Conservation (phyloP, 768 basidiomycete genomes). For the Fomitopsis serialis region DNA sequence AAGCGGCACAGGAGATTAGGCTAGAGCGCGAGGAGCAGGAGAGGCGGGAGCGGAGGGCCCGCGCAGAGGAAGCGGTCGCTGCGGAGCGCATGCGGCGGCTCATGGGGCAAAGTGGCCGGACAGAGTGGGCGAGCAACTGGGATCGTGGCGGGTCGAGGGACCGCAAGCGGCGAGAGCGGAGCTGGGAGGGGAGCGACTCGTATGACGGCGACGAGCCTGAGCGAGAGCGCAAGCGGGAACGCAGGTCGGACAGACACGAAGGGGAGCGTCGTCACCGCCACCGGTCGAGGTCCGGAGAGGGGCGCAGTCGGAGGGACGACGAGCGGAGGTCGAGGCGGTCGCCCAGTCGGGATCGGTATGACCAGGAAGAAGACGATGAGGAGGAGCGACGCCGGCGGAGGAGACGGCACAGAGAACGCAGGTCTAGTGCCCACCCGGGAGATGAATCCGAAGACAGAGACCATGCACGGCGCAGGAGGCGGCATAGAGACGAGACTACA, state of each 20-base stretch:
- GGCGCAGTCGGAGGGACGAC: conserved; percentile 11
- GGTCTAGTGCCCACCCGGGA: neutral
- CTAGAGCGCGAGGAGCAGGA: conserved; percentile 62
- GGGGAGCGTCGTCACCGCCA: conserved; percentile 19
- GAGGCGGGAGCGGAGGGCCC: conserved; percentile 49
- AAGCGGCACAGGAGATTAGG: conserved; percentile 70
- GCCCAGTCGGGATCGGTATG: conserved; percentile 20
- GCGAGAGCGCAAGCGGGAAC: conserved; percentile 33
- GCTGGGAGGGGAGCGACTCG: conserved; percentile 48
- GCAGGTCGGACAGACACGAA: conserved; percentile 25
- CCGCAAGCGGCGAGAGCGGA: conserved; percentile 41
- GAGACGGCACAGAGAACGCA: neutral
- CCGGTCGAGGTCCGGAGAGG: conserved; percentile 25
- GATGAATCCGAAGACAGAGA: neutral
- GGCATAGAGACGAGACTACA: conserved; percentile 3
- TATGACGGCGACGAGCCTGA: conserved; percentile 31
- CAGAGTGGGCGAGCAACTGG: conserved; percentile 32
- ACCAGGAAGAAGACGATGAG: neutral
- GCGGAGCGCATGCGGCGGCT: conserved; percentile 52
- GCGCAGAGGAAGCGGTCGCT: conserved; percentile 73
- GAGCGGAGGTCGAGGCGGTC: conserved; percentile 9
- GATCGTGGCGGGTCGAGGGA: conserved; percentile 43
- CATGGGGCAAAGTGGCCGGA: conserved; percentile 22
- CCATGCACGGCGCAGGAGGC: conserved; percentile 4
- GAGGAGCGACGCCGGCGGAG: neutral